Conservation (phyloP, 2,329 filamentous ascomycete species). For the Paecilomyces formosus region DNA sequence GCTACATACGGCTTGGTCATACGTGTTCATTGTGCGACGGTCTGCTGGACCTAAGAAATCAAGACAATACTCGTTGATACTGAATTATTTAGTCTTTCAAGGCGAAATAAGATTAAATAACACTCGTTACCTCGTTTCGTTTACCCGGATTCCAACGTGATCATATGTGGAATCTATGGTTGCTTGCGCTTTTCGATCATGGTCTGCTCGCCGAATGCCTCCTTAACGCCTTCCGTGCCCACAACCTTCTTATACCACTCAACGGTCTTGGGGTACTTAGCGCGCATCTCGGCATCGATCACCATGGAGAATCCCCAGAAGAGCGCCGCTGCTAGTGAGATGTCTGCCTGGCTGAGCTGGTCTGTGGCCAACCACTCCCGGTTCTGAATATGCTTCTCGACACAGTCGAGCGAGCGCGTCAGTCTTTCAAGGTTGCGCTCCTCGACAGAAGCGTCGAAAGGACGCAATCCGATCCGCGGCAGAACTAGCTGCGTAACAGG, state of each 20-base stretch:
- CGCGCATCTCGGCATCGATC: slow-evolving; percentile 19
- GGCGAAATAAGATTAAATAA: too few species aligned
- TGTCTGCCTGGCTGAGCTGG: slow-evolving; percentile 20
- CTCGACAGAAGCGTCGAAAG: slow-evolving; percentile 17
- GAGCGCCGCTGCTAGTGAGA: slow-evolving; percentile 16
- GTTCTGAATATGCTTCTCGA: slow-evolving; percentile 14
- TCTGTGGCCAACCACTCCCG: slow-evolving; percentile 14
- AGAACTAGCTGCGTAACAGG: slow-evolving; percentile 11
- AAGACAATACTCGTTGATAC: too few species aligned
- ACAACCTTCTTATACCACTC: slow-evolving; percentile 15
- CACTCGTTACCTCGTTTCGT: not conserved
- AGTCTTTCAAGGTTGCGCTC: slow-evolving; percentile 9
- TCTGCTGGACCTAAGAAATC: too few species aligned
- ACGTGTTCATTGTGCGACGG: too few species aligned
- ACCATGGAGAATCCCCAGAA: slow-evolving; percentile 17
- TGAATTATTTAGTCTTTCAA: too few species aligned
- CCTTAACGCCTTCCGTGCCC: not conserved
- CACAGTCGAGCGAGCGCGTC: slow-evolving; percentile 10
- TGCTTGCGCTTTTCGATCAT: slow-evolving; percentile 17
- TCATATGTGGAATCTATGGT: not conserved
- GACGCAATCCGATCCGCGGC: slow-evolving; percentile 12
- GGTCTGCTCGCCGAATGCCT: not conserved
- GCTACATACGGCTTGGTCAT: too few species aligned
- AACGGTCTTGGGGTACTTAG: slow-evolving; percentile 14
- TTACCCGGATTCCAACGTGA: not conserved